phyloP scores from a whole-genome alignment of 2,329 filamentous ascomycete species.

The Diaporthe nobilis region DNA sequence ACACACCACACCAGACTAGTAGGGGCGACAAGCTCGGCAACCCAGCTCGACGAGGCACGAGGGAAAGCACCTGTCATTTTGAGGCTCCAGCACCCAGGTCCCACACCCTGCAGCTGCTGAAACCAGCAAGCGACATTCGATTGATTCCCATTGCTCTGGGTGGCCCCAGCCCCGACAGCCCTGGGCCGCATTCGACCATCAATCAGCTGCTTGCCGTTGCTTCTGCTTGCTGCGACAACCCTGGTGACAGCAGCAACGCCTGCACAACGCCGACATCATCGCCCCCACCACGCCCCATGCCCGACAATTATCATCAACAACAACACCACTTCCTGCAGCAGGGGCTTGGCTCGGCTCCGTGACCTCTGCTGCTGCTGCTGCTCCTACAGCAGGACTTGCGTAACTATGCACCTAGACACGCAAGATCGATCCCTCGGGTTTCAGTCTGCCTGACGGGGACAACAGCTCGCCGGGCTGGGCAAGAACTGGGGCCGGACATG shows the following conservation, averaged over 20 bases:
- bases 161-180: constrained; percentile 23
- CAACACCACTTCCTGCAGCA: not conserved
- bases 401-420: too few relatives aligned
- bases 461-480: constrained; percentile 16
- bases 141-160: constrained; percentile 32
- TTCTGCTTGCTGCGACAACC: not conserved
- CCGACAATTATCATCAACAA: not conserved
- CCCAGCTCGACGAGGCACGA: not conserved
- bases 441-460: constrained; percentile 24
- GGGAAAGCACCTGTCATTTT: constrained; percentile 22
- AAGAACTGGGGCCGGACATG: constrained; percentile 8
- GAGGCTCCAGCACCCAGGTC: constrained; percentile 23
- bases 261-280: not conserved
- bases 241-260: not conserved
- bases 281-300: not conserved
- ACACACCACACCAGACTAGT: not conserved
- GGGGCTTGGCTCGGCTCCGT: constrained; percentile 13
- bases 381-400: not conserved
- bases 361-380: not conserved
- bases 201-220: not conserved
- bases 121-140: constrained; percentile 37
- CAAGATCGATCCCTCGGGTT: constrained; percentile 16
- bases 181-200: constrained; percentile 10
- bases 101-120: constrained; percentile 34
- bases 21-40: not conserved